Evolutionary conservation across 1,284 basidiomycete genomes (phyloP).

Genomic region (Cutaneotrichosporon daszewskae): DNA sequence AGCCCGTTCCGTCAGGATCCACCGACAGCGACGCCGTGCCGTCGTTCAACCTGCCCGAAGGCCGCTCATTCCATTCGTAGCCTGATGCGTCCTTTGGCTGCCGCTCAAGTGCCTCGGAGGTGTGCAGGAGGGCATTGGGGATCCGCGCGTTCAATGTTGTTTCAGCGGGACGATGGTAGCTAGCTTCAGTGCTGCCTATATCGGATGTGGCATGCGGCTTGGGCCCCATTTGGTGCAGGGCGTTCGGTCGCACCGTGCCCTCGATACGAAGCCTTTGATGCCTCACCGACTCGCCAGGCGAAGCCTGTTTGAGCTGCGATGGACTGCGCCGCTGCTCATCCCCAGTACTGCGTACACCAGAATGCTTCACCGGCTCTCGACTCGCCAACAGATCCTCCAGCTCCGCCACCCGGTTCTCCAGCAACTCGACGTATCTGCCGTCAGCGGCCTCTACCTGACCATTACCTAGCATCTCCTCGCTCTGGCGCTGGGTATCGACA

Average conservation of each 20-base stretch:
- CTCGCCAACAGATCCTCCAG: conserved; percentile 17
- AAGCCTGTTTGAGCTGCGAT: no score
- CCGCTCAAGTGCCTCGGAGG: conserved; percentile 14
- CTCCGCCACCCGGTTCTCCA: conserved; percentile 13
- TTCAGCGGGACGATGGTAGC: no score
- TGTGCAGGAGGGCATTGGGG: no score
- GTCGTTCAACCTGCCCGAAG: conserved; percentile 11
- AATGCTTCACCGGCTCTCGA: no score
- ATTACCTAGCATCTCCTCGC: no score
- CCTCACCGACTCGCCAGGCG: no score
- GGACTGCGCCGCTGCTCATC: no score
- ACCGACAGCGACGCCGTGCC: conserved; percentile 23
- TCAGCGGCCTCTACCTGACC: background rate
- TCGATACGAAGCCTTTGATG: no score
- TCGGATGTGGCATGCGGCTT: background rate
- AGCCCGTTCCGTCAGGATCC: conserved; percentile 21
- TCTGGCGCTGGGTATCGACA: conserved; percentile 16
- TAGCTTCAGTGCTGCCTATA: background rate
- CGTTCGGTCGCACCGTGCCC: conserved; percentile 3
- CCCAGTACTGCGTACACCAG: no score
- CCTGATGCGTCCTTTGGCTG: conserved; percentile 13
- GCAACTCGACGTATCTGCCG: conserved; percentile 20
- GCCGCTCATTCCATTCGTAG: conserved; percentile 23
- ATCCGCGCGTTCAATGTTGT: no score
- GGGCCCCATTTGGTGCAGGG: background rate